Evolutionary conservation across 495 filamentous ascomycete genomes (phyloP), one percentile per base, ranked within the genome.

Genomic region (Barbatosphaeria neglecta): DNA sequence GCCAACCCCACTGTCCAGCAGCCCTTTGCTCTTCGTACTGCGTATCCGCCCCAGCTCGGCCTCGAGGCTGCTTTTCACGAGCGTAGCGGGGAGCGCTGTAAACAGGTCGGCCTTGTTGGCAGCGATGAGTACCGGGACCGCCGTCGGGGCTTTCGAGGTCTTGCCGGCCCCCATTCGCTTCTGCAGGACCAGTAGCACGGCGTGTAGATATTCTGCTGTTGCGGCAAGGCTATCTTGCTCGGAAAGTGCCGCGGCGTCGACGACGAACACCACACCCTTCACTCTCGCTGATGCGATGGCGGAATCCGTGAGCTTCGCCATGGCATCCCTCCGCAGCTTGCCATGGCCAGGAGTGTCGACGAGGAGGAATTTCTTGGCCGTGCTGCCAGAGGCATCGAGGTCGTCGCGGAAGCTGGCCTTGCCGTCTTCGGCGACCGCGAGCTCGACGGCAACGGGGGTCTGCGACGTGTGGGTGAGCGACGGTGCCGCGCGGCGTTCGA

Each of bases 81-180:
- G 72, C 2, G 75, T 70, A 1, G 86, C 79, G 0, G 92, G 92
- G 40, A 95, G 66, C 10, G 92, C 90, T 0, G 92, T 97, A 61
- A 98, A 98, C 11, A 97, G 68, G 62, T 98, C 92, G 43, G 89
- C 72, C 71, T 98, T 98, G 60, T 97, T 97, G 31, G 89, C 90
- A 4, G 86, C 90, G 33, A 98, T 65, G 17, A 97, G 65, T 2
- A 98, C 76, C 0, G 84, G 78, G 23, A 93, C 72, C 17, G 78
- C 74, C 15, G 73, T 63, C 3, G 79, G 76, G 2, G 73, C 70
- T 47, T 81, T 81, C 37, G 72, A 67, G 9, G 74, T 78, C 51
- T 76, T 72, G 27, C 63, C 73, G 11, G 57, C 65, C 13, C 77
- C 68, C 35, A 59, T 72, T 6, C 84, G 75, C 61, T 81, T 85